Conservation (phyloP, 2,329 filamentous ascomycete genomes). For the Microdochium trichocladiopsis region DNA sequence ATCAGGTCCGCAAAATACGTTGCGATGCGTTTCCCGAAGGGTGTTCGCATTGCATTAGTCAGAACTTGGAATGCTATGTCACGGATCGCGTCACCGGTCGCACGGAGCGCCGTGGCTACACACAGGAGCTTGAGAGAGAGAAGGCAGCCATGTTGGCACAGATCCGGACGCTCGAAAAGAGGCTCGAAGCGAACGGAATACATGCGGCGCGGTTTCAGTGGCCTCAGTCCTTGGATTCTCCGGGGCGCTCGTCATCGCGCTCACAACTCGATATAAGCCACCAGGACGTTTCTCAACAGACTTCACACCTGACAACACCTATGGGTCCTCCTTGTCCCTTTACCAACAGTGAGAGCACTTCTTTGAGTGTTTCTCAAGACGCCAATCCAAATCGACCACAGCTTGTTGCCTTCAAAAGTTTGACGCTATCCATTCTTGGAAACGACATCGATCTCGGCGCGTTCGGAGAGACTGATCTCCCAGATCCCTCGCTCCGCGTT, state of each 20-base stretch:
- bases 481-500: constrained; percentile 45
- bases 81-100: constrained; percentile 83
- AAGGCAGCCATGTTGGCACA: constrained; percentile 60
- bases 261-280: constrained; percentile 18
- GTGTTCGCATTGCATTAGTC: constrained; percentile 74
- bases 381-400: constrained; percentile 20
- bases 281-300: background rate
- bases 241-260: constrained; percentile 41
- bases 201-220: constrained; percentile 34
- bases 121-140: constrained; percentile 69
- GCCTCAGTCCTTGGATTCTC: constrained; percentile 14
- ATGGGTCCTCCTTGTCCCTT: background rate
- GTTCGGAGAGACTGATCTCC: constrained; percentile 59
- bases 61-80: constrained; percentile 71
- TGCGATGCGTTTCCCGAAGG: constrained; percentile 76
- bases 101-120: constrained; percentile 70
- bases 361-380: constrained; percentile 18
- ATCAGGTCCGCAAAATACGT: constrained; percentile 74
- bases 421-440: constrained; percentile 69
- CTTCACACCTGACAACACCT: background rate
- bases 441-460: constrained; percentile 73
- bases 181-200: constrained; percentile 53
- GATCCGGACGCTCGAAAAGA: constrained; percentile 60
- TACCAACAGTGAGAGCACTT: constrained; percentile 41
- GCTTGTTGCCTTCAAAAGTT: constrained; percentile 69